phyloP scores from a whole-genome alignment of 257 asterid species.

The Solanum dulcamara region DNA sequence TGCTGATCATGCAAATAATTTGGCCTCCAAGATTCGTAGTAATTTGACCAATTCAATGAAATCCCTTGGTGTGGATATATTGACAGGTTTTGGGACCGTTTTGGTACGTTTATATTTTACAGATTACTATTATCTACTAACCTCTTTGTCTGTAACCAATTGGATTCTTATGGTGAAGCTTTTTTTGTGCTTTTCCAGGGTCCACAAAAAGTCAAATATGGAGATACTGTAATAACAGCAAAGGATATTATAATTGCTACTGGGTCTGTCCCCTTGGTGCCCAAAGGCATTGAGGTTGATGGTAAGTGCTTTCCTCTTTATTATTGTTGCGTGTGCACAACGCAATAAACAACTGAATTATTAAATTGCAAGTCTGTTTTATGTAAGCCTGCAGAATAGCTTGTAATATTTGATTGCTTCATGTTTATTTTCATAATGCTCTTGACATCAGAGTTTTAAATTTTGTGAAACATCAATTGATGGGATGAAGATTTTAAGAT shows the following conservation, averaged over 20 bases:
- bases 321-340: not conserved
- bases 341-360: not conserved
- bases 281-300: constrained; percentile 95
- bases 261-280: constrained; percentile 85
- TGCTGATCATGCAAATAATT: constrained; percentile 85
- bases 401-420: not conserved
- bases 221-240: constrained; percentile 61
- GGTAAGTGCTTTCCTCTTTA: constrained; percentile 41
- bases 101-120: constrained; percentile 41
- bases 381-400: not conserved
- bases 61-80: constrained; percentile 89
- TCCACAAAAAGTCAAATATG: constrained; percentile 83
- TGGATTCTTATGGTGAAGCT: not conserved
- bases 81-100: constrained; percentile 79
- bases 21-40: constrained; percentile 80
- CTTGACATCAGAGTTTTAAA: not conserved
- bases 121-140: not conserved
- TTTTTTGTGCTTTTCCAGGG: constrained; percentile 34
- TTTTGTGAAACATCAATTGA: not conserved
- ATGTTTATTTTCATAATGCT: not conserved
- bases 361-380: not conserved
- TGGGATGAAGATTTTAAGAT: not conserved
- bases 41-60: constrained; percentile 88
- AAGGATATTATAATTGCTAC: constrained; percentile 90
- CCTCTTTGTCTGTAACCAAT: not conserved